Conservation (phyloP, 1,284 basidiomycete genomes). For the Veloboletus limbatus region DNA sequence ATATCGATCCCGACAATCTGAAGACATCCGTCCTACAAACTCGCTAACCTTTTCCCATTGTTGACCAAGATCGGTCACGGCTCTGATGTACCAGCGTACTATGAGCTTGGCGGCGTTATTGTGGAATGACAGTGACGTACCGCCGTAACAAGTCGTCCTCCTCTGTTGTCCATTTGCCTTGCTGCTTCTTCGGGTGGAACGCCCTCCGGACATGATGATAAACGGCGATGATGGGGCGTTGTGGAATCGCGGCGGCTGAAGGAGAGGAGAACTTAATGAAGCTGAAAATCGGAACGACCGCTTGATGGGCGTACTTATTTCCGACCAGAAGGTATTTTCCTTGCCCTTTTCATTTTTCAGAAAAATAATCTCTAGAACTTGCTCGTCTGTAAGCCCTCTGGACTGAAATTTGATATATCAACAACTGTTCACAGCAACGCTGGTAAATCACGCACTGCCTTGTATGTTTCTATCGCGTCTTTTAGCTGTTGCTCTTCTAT, state of each 20-base stretch:
- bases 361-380: conserved; percentile 62
- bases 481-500: conserved; percentile 67
- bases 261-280: conserved; percentile 7
- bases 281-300: not conserved
- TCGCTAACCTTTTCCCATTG: conserved; percentile 75
- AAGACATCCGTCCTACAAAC: conserved; percentile 66
- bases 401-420: conserved; percentile 35
- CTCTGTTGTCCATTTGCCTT: conserved; percentile 66
- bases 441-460: conserved; percentile 43
- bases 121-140: conserved; percentile 39
- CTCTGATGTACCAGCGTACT: conserved; percentile 40
- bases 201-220: conserved; percentile 75
- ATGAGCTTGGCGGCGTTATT: conserved; percentile 2
- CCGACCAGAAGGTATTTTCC: conserved; percentile 69
- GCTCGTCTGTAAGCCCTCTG: conserved; percentile 48
- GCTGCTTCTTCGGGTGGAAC: conserved; percentile 62
- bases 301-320: conserved; percentile 57
- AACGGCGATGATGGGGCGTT: conserved; percentile 75
- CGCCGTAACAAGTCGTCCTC: conserved; percentile 66
- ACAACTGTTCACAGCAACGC: not conserved
- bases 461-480: conserved; percentile 62
- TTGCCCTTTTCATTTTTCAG: conserved; percentile 58
- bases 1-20: conserved; percentile 82
- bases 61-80: conserved; percentile 66
- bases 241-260: conserved; percentile 62